Conservation (phyloP, 768 basidiomycete genomes). For the Amanita fuliginea region DNA sequence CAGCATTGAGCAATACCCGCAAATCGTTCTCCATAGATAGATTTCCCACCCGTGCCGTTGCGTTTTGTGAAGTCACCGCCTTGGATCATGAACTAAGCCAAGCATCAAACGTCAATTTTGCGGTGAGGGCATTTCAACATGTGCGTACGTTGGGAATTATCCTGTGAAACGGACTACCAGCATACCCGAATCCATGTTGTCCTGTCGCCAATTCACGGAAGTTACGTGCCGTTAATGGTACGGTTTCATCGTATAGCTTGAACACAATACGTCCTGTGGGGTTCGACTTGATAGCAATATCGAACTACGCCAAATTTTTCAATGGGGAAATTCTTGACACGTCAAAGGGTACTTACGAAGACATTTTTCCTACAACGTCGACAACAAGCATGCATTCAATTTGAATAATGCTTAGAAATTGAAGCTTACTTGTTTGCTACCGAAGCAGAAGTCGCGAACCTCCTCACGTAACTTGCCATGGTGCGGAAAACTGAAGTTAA, state of each 20-base stretch:
- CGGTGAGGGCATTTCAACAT: neutral
- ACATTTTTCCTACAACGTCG: constrained; percentile 22
- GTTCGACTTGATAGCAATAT: constrained; percentile 46
- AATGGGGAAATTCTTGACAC: neutral
- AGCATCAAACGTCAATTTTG: neutral
- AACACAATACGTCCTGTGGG: constrained; percentile 68
- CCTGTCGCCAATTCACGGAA: constrained; percentile 73
- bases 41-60: constrained; percentile 76
- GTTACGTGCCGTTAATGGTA: constrained; percentile 74
- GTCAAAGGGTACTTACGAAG: constrained; percentile 18
- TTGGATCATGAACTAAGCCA: constrained; percentile 65
- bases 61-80: constrained; percentile 76
- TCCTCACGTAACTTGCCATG: constrained; percentile 42
- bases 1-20: constrained; percentile 39
- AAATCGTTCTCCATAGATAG: constrained; percentile 79
- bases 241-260: constrained; percentile 72
- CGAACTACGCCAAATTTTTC: constrained; percentile 32
- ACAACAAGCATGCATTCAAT: constrained; percentile 3
- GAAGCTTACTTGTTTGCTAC: constrained; percentile 23
- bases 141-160: constrained; percentile 51
- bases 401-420: constrained; percentile 10
- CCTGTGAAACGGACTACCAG: constrained; percentile 59
- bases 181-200: constrained; percentile 62
- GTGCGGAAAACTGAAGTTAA: neutral
- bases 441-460: constrained; percentile 39